These are phyloP conservation scores for Dothidotthia symphoricarpi DNA, from an alignment of 2,329 filamentous ascomycete genomes.

Conservation along the genomic window DNA sequence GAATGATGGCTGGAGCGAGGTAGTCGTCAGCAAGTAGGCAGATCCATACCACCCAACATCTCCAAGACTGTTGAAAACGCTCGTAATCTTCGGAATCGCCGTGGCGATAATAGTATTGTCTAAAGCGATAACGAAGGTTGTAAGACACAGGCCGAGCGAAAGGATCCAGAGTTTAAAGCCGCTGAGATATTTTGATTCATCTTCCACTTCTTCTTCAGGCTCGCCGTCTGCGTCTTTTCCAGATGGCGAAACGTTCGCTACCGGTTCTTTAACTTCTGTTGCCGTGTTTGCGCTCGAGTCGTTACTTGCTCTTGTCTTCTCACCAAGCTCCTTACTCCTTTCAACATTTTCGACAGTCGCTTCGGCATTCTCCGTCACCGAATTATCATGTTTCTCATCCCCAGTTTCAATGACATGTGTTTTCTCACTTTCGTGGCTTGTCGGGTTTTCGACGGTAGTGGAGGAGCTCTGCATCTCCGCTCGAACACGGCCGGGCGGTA, in stretches of 20 bases:
- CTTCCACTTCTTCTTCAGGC: slow-evolving; percentile 25
- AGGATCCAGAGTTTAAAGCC: slow-evolving; percentile 38
- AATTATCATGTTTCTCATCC: no score
- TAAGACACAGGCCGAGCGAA: slow-evolving; percentile 35
- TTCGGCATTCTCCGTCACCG: background rate
- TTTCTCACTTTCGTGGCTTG: no score
- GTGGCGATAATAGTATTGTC: slow-evolving; percentile 44
- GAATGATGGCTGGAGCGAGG: slow-evolving; percentile 47
- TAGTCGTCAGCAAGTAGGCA: slow-evolving; percentile 48
- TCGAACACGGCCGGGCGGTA: no score
- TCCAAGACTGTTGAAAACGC: slow-evolving; percentile 42
- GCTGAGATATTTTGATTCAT: slow-evolving; percentile 38
- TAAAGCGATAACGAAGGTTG: slow-evolving; percentile 40
- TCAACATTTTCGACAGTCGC: background rate
- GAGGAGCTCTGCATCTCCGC: no score
- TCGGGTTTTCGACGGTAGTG: no score
- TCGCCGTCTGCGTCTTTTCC: slow-evolving; percentile 2
- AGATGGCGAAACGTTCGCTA: background rate
- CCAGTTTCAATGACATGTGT: no score
- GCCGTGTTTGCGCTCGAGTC: background rate
- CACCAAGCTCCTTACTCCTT: background rate
- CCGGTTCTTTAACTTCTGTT: slow-evolving; percentile 3
- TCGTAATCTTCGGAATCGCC: slow-evolving; percentile 45
- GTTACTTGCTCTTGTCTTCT: background rate
- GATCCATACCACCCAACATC: slow-evolving; percentile 47